Evolutionary conservation across 768 basidiomycete species (phyloP), one percentile per base, ranked within the genome.

Genomic region (Hypholoma sublateritium): DNA sequence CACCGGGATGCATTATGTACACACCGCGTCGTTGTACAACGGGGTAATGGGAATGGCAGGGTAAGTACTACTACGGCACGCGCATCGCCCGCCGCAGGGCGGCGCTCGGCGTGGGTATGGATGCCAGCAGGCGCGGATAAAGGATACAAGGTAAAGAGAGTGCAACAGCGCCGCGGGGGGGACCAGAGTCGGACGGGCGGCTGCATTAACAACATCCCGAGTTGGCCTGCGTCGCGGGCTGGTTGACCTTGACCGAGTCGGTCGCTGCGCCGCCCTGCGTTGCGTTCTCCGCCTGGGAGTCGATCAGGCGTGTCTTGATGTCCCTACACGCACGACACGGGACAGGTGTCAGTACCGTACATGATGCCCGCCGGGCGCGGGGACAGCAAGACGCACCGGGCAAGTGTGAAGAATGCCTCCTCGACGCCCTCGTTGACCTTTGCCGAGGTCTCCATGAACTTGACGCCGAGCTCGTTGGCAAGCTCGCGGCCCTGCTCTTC

Each of bases 371-470:
- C 9, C 37, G 9, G 36, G n/a, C 22, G 21, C 19, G 16, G 28
- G 28, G 34, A 22, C 24, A 12, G 13, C 36, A 22, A 16, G 35
- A 42, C 49, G 46, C 59, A 96, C 95, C 95, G 86, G 28, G 97
- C 95, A 55, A 98, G 83, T 4, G 91, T 91, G 74, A 98, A 97
- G 83, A 99, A 99, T 12, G 96, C 96, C 65, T 98, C 94, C 76
- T 99, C 97, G 35, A 99, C 97, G 57, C 94, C 94, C 50, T 96
- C 94, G 71, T 98, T 98, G 45, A 90, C 83, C 78, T 98, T 98
- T 37, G 97, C 97, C 16, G 91, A 93, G 14, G 97, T 99, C 77
- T 98, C 97, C 83, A 98, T 89, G 73, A 98, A 99, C 70, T 83
- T 88, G 72, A 99, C 83, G n/a, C 93, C 95, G 28, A 98, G 84